These are phyloP conservation scores for Coelastrella sp. DNA, from an alignment of 139 green algal genomes.

Conservation along the genomic window DNA sequence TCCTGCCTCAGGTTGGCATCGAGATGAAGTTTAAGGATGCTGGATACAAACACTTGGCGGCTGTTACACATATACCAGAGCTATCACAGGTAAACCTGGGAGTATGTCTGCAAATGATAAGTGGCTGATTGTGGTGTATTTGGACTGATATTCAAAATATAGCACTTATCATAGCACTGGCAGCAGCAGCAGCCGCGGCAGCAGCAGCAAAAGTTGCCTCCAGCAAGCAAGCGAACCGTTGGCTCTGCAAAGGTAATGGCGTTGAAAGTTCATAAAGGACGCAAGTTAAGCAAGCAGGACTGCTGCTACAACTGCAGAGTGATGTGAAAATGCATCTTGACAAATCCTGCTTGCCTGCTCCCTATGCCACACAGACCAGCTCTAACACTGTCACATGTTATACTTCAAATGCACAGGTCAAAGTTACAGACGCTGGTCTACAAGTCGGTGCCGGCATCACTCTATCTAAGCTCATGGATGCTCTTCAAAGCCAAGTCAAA, in stretches of 20 bases:
- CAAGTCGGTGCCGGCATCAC: conserved; percentile 85
- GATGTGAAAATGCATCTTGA: too few relatives aligned
- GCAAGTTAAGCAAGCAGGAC: too few relatives aligned
- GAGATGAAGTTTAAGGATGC: neutral
- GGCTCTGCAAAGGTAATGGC: too few relatives aligned
- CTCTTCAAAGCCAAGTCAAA: conserved; percentile 45
- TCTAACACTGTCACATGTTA: neutral
- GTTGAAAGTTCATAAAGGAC: too few relatives aligned
- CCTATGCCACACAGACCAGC: neutral
- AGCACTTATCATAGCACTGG: too few relatives aligned
- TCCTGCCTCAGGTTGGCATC: conserved; percentile 46
- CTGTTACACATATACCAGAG: conserved; percentile 84
- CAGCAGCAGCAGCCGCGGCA: too few relatives aligned
- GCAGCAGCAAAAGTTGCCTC: too few relatives aligned
- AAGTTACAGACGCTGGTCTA: conserved; percentile 69
- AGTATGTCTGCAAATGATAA: conserved; percentile 48
- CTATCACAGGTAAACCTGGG: conserved; percentile 83
- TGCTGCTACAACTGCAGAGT: too few relatives aligned
- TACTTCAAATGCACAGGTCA: conserved; percentile 54
- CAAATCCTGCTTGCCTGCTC: too few relatives aligned
- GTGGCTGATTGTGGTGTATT: neutral
- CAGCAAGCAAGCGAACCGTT: too few relatives aligned
- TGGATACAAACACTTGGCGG: conserved; percentile 85
- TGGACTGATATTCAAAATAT: too few relatives aligned
- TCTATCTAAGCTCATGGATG: conserved; percentile 76